Conservation (phyloP, 169 alveolate genomes). For the Plasmodium gallinaceum region DNA sequence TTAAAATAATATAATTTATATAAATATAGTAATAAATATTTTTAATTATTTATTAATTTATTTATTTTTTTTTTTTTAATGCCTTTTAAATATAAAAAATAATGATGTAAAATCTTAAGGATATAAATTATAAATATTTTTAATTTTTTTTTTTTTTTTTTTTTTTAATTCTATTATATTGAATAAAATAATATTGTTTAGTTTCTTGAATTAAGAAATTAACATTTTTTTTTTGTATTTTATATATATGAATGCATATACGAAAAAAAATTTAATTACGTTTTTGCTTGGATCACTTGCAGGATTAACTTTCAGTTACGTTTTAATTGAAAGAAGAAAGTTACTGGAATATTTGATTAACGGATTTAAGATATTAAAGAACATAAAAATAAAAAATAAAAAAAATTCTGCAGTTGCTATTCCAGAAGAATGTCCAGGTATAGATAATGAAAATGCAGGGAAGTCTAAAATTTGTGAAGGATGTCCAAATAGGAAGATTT, state of each 20-base stretch:
- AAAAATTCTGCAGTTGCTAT: not conserved
- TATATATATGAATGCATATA: slow-evolving; percentile 18
- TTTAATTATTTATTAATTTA: no score
- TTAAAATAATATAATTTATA: no score
- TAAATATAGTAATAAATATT: no score
- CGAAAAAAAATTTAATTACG: slow-evolving; percentile 23
- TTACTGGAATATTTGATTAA: slow-evolving; percentile 5
- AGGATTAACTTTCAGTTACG: slow-evolving; percentile 29
- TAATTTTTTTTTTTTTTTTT: no score
- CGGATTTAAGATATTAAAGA: not conserved
- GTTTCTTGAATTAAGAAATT: no score
- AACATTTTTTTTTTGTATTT: not conserved
- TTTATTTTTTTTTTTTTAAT: no score
- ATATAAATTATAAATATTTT: no score
- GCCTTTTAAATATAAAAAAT: no score
- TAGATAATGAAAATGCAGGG: slow-evolving; percentile 89
- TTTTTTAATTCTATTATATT: no score
- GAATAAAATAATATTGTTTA: no score
- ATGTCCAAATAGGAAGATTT: slow-evolving; percentile 96
- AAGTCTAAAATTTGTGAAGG: slow-evolving; percentile 96
- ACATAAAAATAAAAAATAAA: not conserved
- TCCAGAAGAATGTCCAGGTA: slow-evolving; percentile 87
- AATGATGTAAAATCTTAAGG: no score
- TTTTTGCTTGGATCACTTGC: slow-evolving; percentile 50
- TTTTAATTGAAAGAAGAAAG: slow-evolving; percentile 5